Evolutionary conservation across 1,139 yeast species (phyloP).

Genomic region (Yamadazyma conglobata): DNA sequence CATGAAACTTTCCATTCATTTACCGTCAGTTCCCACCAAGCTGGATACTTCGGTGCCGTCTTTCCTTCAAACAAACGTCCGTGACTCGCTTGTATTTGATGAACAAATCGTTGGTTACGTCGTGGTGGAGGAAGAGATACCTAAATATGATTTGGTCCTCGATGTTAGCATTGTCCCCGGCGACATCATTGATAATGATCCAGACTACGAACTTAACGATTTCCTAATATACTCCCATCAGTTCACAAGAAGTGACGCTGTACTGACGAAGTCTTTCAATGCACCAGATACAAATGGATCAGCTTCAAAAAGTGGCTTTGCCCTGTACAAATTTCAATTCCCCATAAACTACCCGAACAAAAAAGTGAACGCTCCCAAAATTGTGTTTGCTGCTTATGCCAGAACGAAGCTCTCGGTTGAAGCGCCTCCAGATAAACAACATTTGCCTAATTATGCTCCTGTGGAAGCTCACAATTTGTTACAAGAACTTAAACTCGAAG

Average conservation of each 20-base stretch:
- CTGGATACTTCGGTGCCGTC: conserved; percentile 1
- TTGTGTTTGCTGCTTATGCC: conserved; percentile 23
- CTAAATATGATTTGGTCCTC: conserved; percentile 11
- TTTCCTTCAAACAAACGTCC: conserved; percentile 2
- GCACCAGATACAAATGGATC: not conserved
- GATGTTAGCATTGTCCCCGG: conserved; percentile 30
- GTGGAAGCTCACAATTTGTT: conserved; percentile 6
- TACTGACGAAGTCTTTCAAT: conserved; percentile 4
- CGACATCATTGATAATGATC: conserved; percentile 12
- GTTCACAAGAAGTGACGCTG: conserved; percentile 5
- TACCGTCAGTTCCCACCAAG: conserved; percentile 1
- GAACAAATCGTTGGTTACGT: conserved; percentile 11
- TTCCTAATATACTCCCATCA: conserved; percentile 9
- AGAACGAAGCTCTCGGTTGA: not conserved
- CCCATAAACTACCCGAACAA: conserved; percentile 38
- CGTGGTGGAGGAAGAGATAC: conserved; percentile 3
- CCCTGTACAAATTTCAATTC: conserved; percentile 22
- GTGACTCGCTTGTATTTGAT: conserved; percentile 11
- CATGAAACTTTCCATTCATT: conserved; percentile 5
- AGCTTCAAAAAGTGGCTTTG: not conserved
- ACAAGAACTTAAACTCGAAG: conserved; percentile 7
- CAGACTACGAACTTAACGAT: not conserved
- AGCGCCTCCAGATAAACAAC: not conserved
- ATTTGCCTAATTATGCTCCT: conserved; percentile 13
- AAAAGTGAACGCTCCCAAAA: conserved; percentile 29